Evolutionary conservation across 2,329 filamentous ascomycete species (phyloP), one percentile per base, ranked within the genome.

Genomic region (Xylariomycetidae sp.): DNA sequence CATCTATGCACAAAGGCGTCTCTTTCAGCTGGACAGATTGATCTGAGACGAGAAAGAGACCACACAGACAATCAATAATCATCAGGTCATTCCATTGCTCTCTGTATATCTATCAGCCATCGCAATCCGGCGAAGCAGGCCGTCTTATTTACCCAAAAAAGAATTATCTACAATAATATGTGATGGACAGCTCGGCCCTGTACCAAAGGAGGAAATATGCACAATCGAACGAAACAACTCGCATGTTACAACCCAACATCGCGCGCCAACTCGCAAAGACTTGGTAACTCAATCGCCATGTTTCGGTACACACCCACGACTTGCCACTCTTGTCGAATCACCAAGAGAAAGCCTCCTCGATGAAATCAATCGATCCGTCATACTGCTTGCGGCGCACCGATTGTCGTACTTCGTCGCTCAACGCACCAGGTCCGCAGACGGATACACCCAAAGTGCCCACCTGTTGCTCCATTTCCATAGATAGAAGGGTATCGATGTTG

Each of bases 291-390:
- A n/a, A n/a, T n/a, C n/a, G n/a, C n/a, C n/a, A n/a, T n/a, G n/a
- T n/a, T n/a, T n/a, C n/a, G n/a, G n/a, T n/a, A n/a, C n/a, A n/a
- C n/a, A n/a, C n/a, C n/a, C n/a, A n/a, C n/a, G n/a, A n/a, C n/a
- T n/a, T n/a, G n/a, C n/a, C n/a, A n/a, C n/a, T n/a, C n/a, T n/a
- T n/a, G n/a, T n/a, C n/a, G n/a, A n/a, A n/a, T n/a, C n/a, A 76
- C 72, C 71, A 76, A 3, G 70, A 70, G 62, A 89, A 90, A 4
- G 82, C 81, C 59, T 89, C 84, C 62, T 90, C 85, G 40, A 85
- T 72, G 57, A 89, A 88, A 53, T 89, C 85, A 34, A 89, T 78
- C 39, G 77, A 77, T 44, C 77, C 79, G 29, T 70, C 61, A 43
- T 79, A 70, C 56, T 85, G 79, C 46, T 78, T 70, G 32, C 68